These are phyloP conservation scores for Phialemoniopsis sp. DNA, from an alignment of 2,329 filamentous ascomycete species.

Conservation along the genomic window DNA sequence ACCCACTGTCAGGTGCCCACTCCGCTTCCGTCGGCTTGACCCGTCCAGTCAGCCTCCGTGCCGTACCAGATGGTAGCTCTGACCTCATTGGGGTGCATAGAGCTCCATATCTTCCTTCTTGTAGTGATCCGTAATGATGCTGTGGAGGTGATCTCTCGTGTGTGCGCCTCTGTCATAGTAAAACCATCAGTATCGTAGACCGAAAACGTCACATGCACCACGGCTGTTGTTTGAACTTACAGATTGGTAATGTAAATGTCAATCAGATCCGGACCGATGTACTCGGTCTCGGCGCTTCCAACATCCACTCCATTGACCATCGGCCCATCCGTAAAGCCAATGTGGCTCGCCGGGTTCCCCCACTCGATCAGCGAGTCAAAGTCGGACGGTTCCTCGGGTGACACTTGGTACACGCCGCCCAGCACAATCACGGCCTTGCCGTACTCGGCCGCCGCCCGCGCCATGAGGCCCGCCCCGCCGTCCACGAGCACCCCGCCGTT, in stretches of 20 bases:
- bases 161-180: slow-evolving; percentile 22
- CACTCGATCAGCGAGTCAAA: slow-evolving; percentile 81
- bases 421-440: slow-evolving; percentile 84
- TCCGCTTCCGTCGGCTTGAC: no score
- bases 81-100: not conserved
- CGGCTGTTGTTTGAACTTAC: no score
- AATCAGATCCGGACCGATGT: slow-evolving; percentile 71
- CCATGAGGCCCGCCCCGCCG: slow-evolving; percentile 78
- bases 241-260: slow-evolving; percentile 85
- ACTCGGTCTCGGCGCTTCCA: slow-evolving; percentile 76
- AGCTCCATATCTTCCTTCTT: slow-evolving; percentile 16
- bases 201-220: no score
- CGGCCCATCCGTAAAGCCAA: slow-evolving; percentile 73
- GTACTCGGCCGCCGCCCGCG: slow-evolving; percentile 77
- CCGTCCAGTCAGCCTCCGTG: no score
- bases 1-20: no score
- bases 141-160: slow-evolving; percentile 18
- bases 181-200: no score
- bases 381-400: slow-evolving; percentile 82
- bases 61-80: no score
- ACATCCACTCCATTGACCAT: slow-evolving; percentile 76
- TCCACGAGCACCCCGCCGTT: slow-evolving; percentile 85
- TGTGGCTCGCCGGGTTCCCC: slow-evolving; percentile 73
- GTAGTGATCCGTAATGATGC: slow-evolving; percentile 21
- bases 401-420: slow-evolving; percentile 89